These are phyloP conservation scores for Lecanicillium sp. DNA, from an alignment of 2,329 filamentous ascomycete genomes.

Conservation along the genomic window DNA sequence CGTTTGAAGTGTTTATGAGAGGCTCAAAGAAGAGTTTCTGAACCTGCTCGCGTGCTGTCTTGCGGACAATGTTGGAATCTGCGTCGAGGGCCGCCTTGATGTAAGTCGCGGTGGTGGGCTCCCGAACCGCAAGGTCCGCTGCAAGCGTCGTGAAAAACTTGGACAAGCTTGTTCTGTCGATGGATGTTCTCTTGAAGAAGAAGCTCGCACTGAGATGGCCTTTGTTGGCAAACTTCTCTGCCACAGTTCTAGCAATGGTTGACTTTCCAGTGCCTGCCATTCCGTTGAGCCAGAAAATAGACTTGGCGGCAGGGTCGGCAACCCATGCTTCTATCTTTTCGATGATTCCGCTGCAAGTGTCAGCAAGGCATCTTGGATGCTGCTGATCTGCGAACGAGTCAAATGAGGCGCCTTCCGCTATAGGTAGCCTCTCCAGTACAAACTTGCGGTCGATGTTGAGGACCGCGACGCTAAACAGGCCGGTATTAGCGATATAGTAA, in stretches of 20 bases:
- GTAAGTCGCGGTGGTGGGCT: conserved; percentile 17
- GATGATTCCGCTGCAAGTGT: conserved; percentile 23
- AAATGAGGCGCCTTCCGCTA: conserved; percentile 20
- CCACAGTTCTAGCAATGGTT: conserved; percentile 27
- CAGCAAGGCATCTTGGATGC: conserved; percentile 21
- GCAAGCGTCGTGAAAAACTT: conserved; percentile 34
- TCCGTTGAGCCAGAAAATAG: conserved; percentile 29
- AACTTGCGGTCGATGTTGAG: not conserved
- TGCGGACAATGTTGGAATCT: not conserved
- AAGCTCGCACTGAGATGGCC: conserved; percentile 18
- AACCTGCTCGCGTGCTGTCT: not conserved
- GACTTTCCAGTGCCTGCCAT: conserved; percentile 32
- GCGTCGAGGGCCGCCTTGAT: conserved; percentile 5
- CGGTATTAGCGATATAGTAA: not conserved
- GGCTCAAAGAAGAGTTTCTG: not conserved
- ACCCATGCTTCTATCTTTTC: conserved; percentile 22
- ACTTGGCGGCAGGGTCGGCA: conserved; percentile 15
- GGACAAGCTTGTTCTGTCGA: conserved; percentile 27
- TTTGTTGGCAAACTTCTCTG: conserved; percentile 5
- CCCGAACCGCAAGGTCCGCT: conserved; percentile 22
- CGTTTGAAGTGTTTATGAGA: not conserved
- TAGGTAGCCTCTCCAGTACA: not conserved
- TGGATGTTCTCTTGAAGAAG: conserved; percentile 26
- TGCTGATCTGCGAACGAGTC: conserved; percentile 24
- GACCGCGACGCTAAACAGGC: not conserved